Percentiles rank a stretch among this genome's conserved stretches.
These are phyloP conservation scores for Raddia guianensis DNA, from an alignment of 176 grass and related monocot species.

Conservation along the genomic window DNA sequence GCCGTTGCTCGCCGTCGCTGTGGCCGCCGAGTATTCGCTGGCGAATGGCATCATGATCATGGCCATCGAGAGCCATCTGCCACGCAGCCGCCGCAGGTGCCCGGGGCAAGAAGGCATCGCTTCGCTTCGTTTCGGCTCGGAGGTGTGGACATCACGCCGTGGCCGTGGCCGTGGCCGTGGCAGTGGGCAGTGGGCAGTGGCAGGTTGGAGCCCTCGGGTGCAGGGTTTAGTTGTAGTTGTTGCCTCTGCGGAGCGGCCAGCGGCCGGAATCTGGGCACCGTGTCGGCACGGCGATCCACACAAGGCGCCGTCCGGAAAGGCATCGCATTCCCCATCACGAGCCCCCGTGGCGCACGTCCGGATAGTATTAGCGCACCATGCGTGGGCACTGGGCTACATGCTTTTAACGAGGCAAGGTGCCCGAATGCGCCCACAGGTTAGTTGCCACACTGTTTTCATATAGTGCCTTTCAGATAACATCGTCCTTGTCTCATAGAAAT, in stretches of 20 bases:
- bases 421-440: neutral
- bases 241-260: neutral
- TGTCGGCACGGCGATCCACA: slow-evolving; percentile 38
- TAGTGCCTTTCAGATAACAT: neutral
- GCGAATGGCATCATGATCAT: no score
- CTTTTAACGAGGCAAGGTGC: neutral
- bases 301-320: slow-evolving; percentile 23
- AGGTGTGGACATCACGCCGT: no score
- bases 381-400: neutral
- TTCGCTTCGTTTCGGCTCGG: no score
- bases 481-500: neutral
- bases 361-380: neutral
- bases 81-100: no score
- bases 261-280: slow-evolving; percentile 42
- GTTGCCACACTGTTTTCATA: neutral
- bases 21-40: no score
- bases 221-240: no score
- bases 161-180: no score
- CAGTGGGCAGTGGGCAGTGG: no score
- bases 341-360: neutral
- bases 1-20: no score
- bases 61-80: no score
- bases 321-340: slow-evolving; percentile 44
- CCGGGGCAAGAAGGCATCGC: no score
- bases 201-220: no score